Percentiles rank a stretch among this genome's conserved stretches.
Evolutionary conservation across 352 stramenopile genomes (phyloP).

Genomic region (Globisporangium megalacanthum): DNA sequence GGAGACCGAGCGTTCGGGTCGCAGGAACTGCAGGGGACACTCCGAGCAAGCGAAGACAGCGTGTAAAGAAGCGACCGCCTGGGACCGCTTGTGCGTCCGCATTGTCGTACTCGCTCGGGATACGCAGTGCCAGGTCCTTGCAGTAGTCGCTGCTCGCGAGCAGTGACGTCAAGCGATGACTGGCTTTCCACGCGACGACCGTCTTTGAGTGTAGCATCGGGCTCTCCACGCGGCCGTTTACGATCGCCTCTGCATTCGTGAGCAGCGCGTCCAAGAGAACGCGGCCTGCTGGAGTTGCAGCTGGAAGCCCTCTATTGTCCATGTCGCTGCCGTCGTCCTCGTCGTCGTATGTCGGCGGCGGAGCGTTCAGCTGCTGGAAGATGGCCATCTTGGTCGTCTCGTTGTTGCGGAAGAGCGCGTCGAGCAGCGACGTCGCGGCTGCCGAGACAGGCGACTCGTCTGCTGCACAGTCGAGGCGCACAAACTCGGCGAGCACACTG

Average conservation of each 20-base stretch:
- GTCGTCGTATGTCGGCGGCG: constrained; percentile 22
- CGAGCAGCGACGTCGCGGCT: constrained; percentile 51
- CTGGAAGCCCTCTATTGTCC: constrained; percentile 13
- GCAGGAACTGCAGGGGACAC: constrained; percentile 1
- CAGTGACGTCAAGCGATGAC: constrained; percentile 45
- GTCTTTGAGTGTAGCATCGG: background rate
- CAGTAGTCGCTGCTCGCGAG: constrained; percentile 50
- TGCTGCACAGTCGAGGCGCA: constrained; percentile 49
- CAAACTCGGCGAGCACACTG: constrained; percentile 50
- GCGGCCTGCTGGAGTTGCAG: constrained; percentile 28
- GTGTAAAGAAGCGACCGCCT: constrained; percentile 56
- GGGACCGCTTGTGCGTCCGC: constrained; percentile 39
- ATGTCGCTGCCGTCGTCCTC: constrained; percentile 10
- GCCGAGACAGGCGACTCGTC: constrained; percentile 58
- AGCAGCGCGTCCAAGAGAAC: constrained; percentile 51
- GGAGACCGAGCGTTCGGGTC: background rate
- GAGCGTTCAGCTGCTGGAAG: constrained; percentile 57
- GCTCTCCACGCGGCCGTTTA: constrained; percentile 12
- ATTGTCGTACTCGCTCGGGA: constrained; percentile 43
- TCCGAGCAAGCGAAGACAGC: constrained; percentile 43
- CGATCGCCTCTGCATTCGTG: constrained; percentile 39
- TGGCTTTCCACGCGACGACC: constrained; percentile 47
- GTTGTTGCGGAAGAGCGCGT: constrained; percentile 57
- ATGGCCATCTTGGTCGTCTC: constrained; percentile 61
- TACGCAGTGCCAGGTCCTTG: constrained; percentile 62